Evolutionary conservation across 306 rosid species (phyloP), one percentile per base, ranked within the genome.

Genomic region (Arachis hypogaea): DNA sequence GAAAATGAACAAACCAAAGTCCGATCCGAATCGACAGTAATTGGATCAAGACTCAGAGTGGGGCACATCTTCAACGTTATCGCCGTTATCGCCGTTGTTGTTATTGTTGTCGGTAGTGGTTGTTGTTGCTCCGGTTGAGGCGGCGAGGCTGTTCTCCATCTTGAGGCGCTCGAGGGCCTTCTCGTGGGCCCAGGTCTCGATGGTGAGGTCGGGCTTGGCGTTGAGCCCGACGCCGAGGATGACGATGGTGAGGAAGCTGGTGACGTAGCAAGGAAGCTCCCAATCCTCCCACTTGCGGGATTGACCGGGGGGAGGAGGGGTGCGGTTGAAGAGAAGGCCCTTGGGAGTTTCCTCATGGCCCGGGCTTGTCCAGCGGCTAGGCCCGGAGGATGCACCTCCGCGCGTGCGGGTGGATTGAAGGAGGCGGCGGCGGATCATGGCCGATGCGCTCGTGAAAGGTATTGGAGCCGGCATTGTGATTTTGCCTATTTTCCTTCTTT

Each of bases 161-260:
- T 82, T 82, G 77, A 94, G 96, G 63, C 99, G 99, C 55, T 94
- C 96, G 6, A 94, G 93, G 77, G 98, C 99, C 46, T 94, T 94
- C 81, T 94, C 85, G 78, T 94, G 99, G 28, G 99, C 99, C 99
- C 99, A 94, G 36, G 90, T 94, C 84, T 94, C 99, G 73, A 94
- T 94, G 66, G 99, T 92, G 57, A 94, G 84, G 88, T 94, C 98
- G 63, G 99, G 99, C 88, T 94, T 94, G 66, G 99, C 99, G 76
- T 92, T 90, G 80, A 94, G 99, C 4, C 99, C 99, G 16, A 94
- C 99, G 30, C 99, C 99, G 10, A 94, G 99, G 76, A 94, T 94
- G 28, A 94, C 99, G 79, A 94, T 92, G 63, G 99, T 87, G 72
- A 95, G 93, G 82, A 95, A 95, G 79, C 99, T 95, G 7, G 99